Evolutionary conservation across 2,329 filamentous ascomycete genomes (phyloP), one percentile per base, ranked within the genome.

Genomic region (Penicillium sp.): DNA sequence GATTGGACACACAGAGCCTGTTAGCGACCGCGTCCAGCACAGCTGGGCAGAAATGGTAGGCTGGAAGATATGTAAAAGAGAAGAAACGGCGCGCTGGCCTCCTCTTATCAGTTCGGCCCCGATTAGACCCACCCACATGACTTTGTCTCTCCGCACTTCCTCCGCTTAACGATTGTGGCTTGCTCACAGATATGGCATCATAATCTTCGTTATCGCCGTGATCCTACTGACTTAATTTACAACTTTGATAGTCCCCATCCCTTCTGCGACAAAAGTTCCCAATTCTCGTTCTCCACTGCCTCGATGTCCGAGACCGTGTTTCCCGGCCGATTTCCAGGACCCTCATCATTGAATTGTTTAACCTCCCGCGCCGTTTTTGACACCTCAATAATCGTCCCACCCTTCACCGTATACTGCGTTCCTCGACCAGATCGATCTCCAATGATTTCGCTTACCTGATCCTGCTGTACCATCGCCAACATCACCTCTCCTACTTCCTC

Each of bases 401-500:
- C 82, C 2, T 67, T 68, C 43, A 84, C 67, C 3, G 57, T 63
- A 50, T 71, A 74, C 43, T 69, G 67, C 7, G 55, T 62, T 1
- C 67, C 72, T 22, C 61, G 60, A n/a, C 69, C 68, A 10, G 63
- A 62, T 35, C 63, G 64, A 56, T 74, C 68, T 3, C 72, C 72
- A 49, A 72, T 73, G 22, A 66, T 69, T 56, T 71, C 67, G 55
- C 69, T 69, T 22, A 78, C 70, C 29, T 76, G 73, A 5, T 78
- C 71, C 46, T 83, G 80, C 59, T 83, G 80, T 37, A 85, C 71
- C 55, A 83, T 79, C 39, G 78, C 75, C 55, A 86, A 59, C 84
- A 87, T 86, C 2, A 81, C 82, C 43, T 80, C 75, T 0, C 83
- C 84, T 0, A 87, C 84, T 63, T 86, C 82, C 62, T 86, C 83